Percentiles rank a stretch among this genome's conserved stretches.
Conservation (phyloP, 257 asterid genomes). For the Nicotiana obtusifolia region DNA sequence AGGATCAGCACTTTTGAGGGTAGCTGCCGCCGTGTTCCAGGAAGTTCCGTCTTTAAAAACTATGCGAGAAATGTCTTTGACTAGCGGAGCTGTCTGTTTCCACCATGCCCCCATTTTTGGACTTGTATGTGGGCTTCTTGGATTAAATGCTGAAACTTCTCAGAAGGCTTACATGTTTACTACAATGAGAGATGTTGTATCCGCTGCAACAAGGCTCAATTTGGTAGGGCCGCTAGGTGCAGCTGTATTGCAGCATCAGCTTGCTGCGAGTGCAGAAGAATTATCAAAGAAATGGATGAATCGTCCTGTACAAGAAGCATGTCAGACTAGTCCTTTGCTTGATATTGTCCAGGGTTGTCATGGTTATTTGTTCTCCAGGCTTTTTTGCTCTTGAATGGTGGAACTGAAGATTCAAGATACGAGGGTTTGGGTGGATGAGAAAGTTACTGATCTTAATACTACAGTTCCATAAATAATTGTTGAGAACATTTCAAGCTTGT, state of each 20-base stretch:
- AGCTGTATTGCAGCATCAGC: slow-evolving; percentile 68
- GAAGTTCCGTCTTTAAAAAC: slow-evolving; percentile 52
- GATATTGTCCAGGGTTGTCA: slow-evolving; percentile 94
- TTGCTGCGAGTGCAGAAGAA: slow-evolving; percentile 54
- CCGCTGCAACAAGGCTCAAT: slow-evolving; percentile 91
- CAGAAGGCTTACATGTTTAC: slow-evolving; percentile 77
- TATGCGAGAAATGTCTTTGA: slow-evolving; percentile 53
- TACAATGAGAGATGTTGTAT: slow-evolving; percentile 80
- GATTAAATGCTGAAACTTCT: slow-evolving; percentile 53
- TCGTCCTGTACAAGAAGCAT: slow-evolving; percentile 68
- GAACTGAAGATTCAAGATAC: not conserved
- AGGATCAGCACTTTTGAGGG: slow-evolving; percentile 89
- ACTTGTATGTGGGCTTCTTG: slow-evolving; percentile 68
- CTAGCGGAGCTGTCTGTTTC: slow-evolving; percentile 32
- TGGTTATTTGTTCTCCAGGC: slow-evolving; percentile 83
- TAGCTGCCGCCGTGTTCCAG: slow-evolving; percentile 59
- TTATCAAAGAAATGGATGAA: slow-evolving; percentile 73
- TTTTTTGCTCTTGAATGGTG: slow-evolving; percentile 69
- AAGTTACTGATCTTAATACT: not conserved
- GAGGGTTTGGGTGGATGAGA: not conserved
- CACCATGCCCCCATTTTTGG: slow-evolving; percentile 91
- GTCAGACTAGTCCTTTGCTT: slow-evolving; percentile 83
- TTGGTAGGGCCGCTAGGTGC: slow-evolving; percentile 88
- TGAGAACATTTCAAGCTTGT: not conserved
- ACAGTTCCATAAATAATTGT: not conserved